Percentiles rank a stretch among this genome's conserved stretches.
Conservation (phyloP, 164 flowering plant genomes). For the Chimonanthus salicifolius region DNA sequence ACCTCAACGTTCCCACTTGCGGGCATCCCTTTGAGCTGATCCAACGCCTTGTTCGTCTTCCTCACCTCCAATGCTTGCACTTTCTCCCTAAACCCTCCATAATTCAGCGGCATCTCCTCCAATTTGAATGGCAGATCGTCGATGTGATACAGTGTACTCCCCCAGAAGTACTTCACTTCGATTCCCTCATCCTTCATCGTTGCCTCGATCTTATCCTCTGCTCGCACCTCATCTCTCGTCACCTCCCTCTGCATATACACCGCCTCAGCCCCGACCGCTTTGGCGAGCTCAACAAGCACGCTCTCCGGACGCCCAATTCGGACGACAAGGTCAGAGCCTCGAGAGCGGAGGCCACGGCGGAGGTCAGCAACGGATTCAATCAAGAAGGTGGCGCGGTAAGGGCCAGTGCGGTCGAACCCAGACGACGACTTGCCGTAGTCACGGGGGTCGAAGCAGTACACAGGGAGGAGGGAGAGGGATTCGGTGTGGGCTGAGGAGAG, state of each 20-base stretch:
- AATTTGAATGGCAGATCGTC: constrained; percentile 88
- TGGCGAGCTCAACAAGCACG: constrained; percentile 66
- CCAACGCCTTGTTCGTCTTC: constrained; percentile 72
- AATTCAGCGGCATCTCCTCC: constrained; percentile 82
- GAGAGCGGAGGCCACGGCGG: constrained; percentile 47
- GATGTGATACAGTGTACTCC: constrained; percentile 83
- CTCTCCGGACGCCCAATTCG: constrained; percentile 76
- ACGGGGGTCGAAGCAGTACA: constrained; percentile 83
- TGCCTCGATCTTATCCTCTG: constrained; percentile 74
- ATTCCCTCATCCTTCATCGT: constrained; percentile 82
- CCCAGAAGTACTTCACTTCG: constrained; percentile 95
- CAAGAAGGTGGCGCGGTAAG: constrained; percentile 70
- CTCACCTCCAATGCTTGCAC: constrained; percentile 63
- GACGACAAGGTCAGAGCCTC: constrained; percentile 91
- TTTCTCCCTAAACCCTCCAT: constrained; percentile 80
- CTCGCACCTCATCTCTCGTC: constrained; percentile 63
- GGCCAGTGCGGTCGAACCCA: constrained; percentile 90
- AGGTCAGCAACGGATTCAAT: constrained; percentile 74
- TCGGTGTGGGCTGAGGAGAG: constrained; percentile 75
- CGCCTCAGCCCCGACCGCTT: constrained; percentile 81
- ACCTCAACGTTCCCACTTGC: constrained; percentile 76
- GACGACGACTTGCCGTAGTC: constrained; percentile 86
- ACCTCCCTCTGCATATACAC: constrained; percentile 79
- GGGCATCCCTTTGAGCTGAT: constrained; percentile 73
- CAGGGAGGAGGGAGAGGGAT: constrained; percentile 74